These are phyloP conservation scores for Cinnamomum micranthum DNA, from an alignment of 164 flowering plant genomes.

Conservation along the genomic window DNA sequence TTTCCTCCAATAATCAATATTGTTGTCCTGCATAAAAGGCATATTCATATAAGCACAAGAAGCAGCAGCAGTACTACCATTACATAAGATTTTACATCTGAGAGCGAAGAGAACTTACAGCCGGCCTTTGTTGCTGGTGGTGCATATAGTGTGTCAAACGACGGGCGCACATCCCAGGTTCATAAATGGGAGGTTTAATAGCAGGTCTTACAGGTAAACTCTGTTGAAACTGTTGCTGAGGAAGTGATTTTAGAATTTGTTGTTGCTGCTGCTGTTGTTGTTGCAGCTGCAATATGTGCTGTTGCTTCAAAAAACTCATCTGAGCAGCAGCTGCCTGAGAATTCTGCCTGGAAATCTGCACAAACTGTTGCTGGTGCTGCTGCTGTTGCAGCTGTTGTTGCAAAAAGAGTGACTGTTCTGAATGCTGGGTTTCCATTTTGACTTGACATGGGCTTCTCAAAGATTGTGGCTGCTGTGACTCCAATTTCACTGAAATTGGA, in stretches of 20 bases:
- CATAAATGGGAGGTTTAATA: constrained; percentile 51
- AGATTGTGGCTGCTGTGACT: constrained; percentile 58
- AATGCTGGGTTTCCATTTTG: constrained; percentile 76
- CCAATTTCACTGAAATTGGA: constrained; percentile 59
- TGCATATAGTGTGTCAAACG: constrained; percentile 87
- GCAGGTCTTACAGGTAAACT: constrained; percentile 61
- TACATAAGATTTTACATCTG: neutral
- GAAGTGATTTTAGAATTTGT: constrained; percentile 60
- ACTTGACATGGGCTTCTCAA: constrained; percentile 60
- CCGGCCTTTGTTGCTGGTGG: constrained; percentile 88
- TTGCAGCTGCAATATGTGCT: constrained; percentile 51
- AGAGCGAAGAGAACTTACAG: constrained; percentile 37
- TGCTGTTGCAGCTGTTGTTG: constrained; percentile 81
- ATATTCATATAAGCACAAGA: constrained; percentile 4
- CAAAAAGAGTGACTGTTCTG: constrained; percentile 64
- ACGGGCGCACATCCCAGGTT: constrained; percentile 90
- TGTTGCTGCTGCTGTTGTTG: constrained; percentile 54
- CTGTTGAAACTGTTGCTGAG: constrained; percentile 65
- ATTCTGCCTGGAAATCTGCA: constrained; percentile 66
- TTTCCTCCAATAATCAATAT: constrained; percentile 96
- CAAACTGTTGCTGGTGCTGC: constrained; percentile 62
- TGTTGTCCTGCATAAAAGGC: constrained; percentile 66
- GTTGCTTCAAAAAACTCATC: constrained; percentile 54
- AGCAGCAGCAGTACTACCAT: neutral
- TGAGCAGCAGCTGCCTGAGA: constrained; percentile 72